phyloP scores from a whole-genome alignment of 2,329 filamentous ascomycete species.

The Colletotrichum sp. region DNA sequence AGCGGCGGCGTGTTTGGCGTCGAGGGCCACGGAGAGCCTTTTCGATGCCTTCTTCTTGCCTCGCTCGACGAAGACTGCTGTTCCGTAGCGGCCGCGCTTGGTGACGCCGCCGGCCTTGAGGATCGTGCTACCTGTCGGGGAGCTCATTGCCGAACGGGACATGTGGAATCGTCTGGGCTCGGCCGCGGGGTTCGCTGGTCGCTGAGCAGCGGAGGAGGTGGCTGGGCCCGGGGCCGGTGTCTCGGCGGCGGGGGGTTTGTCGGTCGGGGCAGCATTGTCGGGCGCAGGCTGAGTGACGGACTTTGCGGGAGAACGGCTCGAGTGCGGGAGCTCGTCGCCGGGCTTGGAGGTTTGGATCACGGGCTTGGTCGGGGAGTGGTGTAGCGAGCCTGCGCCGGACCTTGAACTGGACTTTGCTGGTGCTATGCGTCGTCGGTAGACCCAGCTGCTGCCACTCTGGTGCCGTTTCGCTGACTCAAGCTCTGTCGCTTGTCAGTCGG shows the following conservation, averaged over 20 bases:
- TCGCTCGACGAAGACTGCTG: conserved; percentile 63
- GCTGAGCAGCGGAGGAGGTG: conserved; percentile 2
- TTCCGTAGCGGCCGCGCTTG: conserved; percentile 45
- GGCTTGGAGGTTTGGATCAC: conserved; percentile 55
- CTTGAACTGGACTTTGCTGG: conserved; percentile 29
- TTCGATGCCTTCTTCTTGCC: conserved; percentile 40
- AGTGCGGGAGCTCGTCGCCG: conserved; percentile 34
- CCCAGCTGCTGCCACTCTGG: conserved; percentile 54
- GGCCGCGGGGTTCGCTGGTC: conserved; percentile 18
- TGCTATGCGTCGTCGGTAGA: conserved; percentile 59
- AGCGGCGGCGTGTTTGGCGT: conserved; percentile 7
- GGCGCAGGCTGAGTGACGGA: neutral
- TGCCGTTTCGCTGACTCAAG: conserved; percentile 61
- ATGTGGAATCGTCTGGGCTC: conserved; percentile 62
- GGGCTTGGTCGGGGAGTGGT: conserved; percentile 35
- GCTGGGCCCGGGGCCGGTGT: neutral
- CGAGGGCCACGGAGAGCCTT: conserved; percentile 27
- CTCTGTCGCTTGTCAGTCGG: conserved; percentile 37
- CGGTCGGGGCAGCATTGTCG: neutral
- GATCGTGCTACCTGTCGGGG: conserved; percentile 28
- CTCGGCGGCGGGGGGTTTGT: neutral
- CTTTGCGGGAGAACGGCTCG: conserved; percentile 25
- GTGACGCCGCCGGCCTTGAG: conserved; percentile 33
- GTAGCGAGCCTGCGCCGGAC: conserved; percentile 17
- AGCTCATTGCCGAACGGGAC: conserved; percentile 50